Base-by-base conservation (phyloP, 257 asterid genomes). In the Agastache rugosa region DNA sequence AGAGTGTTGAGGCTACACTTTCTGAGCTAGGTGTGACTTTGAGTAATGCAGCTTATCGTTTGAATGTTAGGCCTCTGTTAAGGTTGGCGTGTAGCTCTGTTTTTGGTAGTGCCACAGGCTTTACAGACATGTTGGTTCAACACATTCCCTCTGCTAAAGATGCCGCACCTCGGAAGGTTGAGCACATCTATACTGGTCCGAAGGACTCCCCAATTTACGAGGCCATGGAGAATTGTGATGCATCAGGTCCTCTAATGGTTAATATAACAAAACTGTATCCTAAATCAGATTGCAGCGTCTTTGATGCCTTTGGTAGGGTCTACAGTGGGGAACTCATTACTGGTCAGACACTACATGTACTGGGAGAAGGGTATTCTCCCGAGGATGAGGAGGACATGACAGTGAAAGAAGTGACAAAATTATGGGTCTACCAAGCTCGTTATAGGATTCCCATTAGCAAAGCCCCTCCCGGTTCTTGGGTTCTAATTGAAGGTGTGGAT, bases 401-500 rank as follows among this genome's bases (percentile, higher is more conserved):
- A 5, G 86, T 90, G 67, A 94, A 94, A 83, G 98, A 95, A 84
- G 96, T 90, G 45, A 90, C 99, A 56, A 92, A 92, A 75, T 81
- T 95, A 69, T 92, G 98, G 97, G 98, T 95, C 47, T 95, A 95
- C 85, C 99, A 95, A 84, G 95, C 98, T 61, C 97, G 98, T 54
- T 95, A 95, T 67, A 88, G 99, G 89, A 95, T 95, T 81, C 98
- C 99, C 67, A 77, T 95, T 48, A 89, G 87, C 82, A 92, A 88
- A 83, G 98, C 98, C 23, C 98, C 96, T 73, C 99, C 98, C 65
- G 99, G 99, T 80, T 85, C 99, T 61, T 95, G 99, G 99, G 99
- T 95, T 79, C 91, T 95, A 71, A 92, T 95, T 71, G 99, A 95
- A 87, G 99, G 99, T 67, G 99, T 95, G 42, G 99, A 95, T 85